Percentiles rank a stretch among this genome's conserved stretches.
phyloP scores from a whole-genome alignment of 2,329 filamentous ascomycete genomes.

The Alternaria sp. region DNA sequence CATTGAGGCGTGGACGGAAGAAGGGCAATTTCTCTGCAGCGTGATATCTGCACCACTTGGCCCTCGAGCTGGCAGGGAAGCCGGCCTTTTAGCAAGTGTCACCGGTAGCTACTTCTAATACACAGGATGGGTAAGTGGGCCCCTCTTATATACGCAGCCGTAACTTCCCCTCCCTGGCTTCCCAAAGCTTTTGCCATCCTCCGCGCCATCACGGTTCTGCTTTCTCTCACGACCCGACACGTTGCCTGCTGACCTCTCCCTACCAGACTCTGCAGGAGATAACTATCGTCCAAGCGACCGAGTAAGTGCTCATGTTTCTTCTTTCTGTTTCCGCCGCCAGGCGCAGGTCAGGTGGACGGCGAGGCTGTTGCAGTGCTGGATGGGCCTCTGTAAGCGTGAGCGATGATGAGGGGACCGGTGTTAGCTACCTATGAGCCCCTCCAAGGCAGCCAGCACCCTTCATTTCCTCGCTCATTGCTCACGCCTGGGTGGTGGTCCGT shows the following conservation, averaged over 20 bases:
- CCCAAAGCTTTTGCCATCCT: slow-evolving; percentile 15
- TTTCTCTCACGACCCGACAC: slow-evolving; percentile 20
- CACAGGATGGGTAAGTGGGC: slow-evolving; percentile 38
- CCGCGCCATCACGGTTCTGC: slow-evolving; percentile 33
- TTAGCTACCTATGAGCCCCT: neutral
- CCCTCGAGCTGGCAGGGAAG: slow-evolving; percentile 41
- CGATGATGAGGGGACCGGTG: neutral
- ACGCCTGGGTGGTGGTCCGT: slow-evolving; percentile 1
- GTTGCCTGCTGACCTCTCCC: slow-evolving; percentile 26
- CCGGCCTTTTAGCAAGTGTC: slow-evolving; percentile 33
- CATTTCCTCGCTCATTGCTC: neutral
- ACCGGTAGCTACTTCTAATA: slow-evolving; percentile 32
- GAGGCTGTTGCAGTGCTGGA: slow-evolving; percentile 3
- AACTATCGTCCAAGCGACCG: slow-evolving; percentile 33
- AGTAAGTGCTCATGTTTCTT: slow-evolving; percentile 25
- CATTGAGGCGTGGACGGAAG: slow-evolving; percentile 22
- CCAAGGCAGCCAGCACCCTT: slow-evolving; percentile 6
- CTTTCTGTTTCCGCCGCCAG: slow-evolving; percentile 4
- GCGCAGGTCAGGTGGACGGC: neutral
- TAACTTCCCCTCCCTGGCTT: slow-evolving; percentile 22
- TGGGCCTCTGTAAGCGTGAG: neutral
- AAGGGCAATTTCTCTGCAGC: slow-evolving; percentile 46
- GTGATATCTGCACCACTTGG: slow-evolving; percentile 37
- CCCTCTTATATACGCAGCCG: slow-evolving; percentile 17
- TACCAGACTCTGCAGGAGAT: slow-evolving; percentile 27